Conservation (phyloP, 306 rosid species). For the Hylodesmum podocarpum region DNA sequence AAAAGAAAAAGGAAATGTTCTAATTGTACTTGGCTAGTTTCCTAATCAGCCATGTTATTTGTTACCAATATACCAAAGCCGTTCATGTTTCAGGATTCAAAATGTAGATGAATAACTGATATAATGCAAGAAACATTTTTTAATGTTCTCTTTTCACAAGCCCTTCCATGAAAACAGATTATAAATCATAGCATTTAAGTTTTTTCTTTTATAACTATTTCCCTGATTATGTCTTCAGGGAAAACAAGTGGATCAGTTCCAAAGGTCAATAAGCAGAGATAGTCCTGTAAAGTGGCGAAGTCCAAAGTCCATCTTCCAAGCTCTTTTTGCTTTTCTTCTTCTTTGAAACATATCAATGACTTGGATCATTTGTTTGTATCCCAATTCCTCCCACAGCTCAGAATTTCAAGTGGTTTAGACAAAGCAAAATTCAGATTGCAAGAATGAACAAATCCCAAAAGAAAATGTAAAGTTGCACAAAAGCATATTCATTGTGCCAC, state of each 20-base stretch:
- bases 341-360: conserved; percentile 50
- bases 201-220: not conserved
- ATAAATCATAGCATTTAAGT: not conserved
- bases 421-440: conserved; percentile 34
- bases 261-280: conserved; percentile 48
- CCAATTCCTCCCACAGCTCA: conserved; percentile 23
- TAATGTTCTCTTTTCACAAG: not conserved
- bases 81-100: not conserved
- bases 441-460: conserved; percentile 18
- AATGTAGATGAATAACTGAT: not conserved
- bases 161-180: not conserved
- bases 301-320: conserved; percentile 79
- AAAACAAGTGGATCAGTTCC: conserved; percentile 48
- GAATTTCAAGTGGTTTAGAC: conserved; percentile 28
- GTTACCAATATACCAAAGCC: not conserved
- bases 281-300: conserved; percentile 47
- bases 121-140: not conserved
- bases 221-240: conserved; percentile 52
- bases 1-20: not conserved
- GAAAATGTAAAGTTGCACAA: conserved; percentile 25
- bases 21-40: not conserved
- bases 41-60: not conserved
- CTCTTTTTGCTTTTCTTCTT: conserved; percentile 87
- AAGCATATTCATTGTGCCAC: conserved; percentile 29
- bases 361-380: conserved; percentile 32